Evolutionary conservation across 371 early-diverging fungal species (phyloP), one percentile per base, ranked within the genome.

Genomic region (Syncephalastrum racemosum): DNA sequence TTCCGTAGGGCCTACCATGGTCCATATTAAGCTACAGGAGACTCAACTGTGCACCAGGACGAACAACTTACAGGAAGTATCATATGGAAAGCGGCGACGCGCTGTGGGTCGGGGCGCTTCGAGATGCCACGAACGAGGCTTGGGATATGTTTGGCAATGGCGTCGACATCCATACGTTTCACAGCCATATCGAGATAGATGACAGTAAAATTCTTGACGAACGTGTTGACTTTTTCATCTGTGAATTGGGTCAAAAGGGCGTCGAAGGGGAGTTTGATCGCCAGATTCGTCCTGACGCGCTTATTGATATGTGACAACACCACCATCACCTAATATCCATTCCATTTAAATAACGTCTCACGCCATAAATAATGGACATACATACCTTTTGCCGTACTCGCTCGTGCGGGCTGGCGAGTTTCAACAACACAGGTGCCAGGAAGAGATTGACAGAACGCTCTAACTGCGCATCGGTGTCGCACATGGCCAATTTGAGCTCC

Each of bases 401-500:
- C 20, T 82, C 80, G 52, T 85, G 67, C 4, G 83, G 80, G 40
- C 81, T 82, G 20, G 79, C 77, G 7, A 93, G 74, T 54, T 93
- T 94, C 48, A 87, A 63, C 10, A 95, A 71, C 0, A 93, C 79
- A 4, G 95, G 93, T 2, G 85, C 77, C 20, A 95, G 79, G 57
- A 93, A 88, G 27, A 77, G 71, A 25, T 61, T 67, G 27, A 94
- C 71, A 15, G 79, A 81, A 46, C 81, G 83, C 67, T 91, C 88
- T 56, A 95, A 70, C 54, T 90, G 85, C 4, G 81, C 80, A 62
- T 89, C 87, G 0, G 86, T 86, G 53, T 81, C 84, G 19, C 92
- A 87, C 61, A 95, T 65, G n/a, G 94, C 95, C 50, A 95, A 82
- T 39, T 88, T 82, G 25, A 95, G 67, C 73, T 92, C 93, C 43